phyloP scores from a whole-genome alignment of 192 early-diverging fungal genomes.

The Chytriomyces sp. region DNA sequence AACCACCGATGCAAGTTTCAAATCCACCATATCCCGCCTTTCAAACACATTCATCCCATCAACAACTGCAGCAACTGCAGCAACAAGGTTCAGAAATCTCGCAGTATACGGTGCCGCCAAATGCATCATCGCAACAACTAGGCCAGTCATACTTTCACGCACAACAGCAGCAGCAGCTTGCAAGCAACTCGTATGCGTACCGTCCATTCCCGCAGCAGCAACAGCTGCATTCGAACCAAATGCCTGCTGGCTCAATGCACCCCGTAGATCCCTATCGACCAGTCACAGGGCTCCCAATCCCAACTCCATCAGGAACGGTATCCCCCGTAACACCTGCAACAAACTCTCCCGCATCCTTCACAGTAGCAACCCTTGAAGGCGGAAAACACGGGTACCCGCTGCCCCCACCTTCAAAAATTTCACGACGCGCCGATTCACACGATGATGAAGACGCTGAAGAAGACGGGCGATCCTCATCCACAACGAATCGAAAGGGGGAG shows the following conservation, averaged over 20 bases:
- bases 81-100: not conserved
- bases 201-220: not conserved
- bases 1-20: not conserved
- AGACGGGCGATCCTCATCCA: not conserved
- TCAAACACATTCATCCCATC: constrained; percentile 8
- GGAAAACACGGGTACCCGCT: not conserved
- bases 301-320: not conserved
- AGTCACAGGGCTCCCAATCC: not conserved
- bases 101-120: not conserved
- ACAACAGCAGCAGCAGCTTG: not conserved
- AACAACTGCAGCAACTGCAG: not conserved
- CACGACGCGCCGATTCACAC: not conserved
- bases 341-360: not conserved
- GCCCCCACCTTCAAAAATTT: not conserved
- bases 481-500: not conserved
- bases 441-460: not conserved
- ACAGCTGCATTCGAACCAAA: not conserved
- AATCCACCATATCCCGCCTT: not conserved
- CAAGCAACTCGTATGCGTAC: not conserved
- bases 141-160: too few relatives aligned
- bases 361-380: not conserved
- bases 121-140: not conserved
- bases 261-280: not conserved
- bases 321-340: not conserved
- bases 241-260: not conserved